Evolutionary conservation across 345 rosid genomes (phyloP).

Genomic region (Salix arbutifolia): DNA sequence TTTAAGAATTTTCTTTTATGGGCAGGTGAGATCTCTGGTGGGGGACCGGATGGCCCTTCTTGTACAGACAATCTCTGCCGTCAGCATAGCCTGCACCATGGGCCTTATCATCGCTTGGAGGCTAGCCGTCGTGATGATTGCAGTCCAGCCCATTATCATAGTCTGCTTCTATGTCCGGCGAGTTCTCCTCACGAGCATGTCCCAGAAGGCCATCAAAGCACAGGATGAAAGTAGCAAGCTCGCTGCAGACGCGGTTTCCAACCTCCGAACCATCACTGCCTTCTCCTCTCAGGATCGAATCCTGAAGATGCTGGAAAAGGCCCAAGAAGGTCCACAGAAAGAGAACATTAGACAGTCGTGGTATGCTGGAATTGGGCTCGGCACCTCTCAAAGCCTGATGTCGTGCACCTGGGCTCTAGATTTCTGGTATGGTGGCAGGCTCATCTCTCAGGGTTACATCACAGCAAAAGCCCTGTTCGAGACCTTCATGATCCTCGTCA

Average conservation of each 20-base stretch:
- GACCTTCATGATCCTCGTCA: conserved; percentile 26
- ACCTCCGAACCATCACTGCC: conserved; percentile 38
- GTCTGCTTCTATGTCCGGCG: conserved; percentile 24
- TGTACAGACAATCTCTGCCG: conserved; percentile 37
- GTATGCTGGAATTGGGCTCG: conserved; percentile 38
- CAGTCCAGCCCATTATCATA: conserved; percentile 40
- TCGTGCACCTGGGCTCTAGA: conserved; percentile 31
- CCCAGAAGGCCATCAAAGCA: conserved; percentile 22
- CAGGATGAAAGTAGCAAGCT: conserved; percentile 27
- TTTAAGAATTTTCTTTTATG: not conserved
- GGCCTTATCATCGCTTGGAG: conserved; percentile 46
- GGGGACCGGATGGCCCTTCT: conserved; percentile 31
- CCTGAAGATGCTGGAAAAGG: conserved; percentile 35
- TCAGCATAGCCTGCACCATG: conserved; percentile 40
- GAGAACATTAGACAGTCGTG: conserved; percentile 28
- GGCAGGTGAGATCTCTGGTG: conserved; percentile 23
- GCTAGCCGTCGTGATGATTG: conserved; percentile 46
- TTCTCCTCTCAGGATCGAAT: conserved; percentile 41
- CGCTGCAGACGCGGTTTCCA: conserved; percentile 33
- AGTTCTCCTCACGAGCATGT: conserved; percentile 22
- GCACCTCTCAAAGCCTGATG: conserved; percentile 37
- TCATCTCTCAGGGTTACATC: conserved; percentile 21
- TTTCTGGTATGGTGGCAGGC: conserved; percentile 33
- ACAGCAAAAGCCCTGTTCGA: conserved; percentile 16
- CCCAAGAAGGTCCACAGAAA: conserved; percentile 38